phyloP scores from a whole-genome alignment of 139 green algal species.

The Picochlorum costavermella region DNA sequence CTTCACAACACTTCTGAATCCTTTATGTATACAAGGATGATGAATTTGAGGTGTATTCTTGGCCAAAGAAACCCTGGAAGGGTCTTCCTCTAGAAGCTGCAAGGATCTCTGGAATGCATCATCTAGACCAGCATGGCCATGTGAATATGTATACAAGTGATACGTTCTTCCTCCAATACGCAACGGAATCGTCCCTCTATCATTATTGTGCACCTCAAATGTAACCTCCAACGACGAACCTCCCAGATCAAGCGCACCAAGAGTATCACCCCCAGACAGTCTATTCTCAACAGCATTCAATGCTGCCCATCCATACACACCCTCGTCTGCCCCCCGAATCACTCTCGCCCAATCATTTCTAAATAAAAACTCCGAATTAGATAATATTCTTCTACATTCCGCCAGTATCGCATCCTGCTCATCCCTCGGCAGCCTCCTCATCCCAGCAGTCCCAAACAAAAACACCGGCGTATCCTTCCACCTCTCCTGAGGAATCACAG shows the following conservation, averaged over 20 bases:
- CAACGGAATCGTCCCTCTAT: background rate
- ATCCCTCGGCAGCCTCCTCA: constrained; percentile 44
- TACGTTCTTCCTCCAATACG: constrained; percentile 29
- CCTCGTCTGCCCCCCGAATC: constrained; percentile 77
- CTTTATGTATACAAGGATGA: constrained; percentile 56
- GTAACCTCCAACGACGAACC: constrained; percentile 69
- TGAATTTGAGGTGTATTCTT: background rate
- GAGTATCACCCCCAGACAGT: constrained; percentile 11
- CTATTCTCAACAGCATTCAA: constrained; percentile 58
- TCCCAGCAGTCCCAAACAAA: constrained; percentile 64
- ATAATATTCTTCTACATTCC: constrained; percentile 23
- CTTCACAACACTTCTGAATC: constrained; percentile 40
- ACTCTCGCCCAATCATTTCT: constrained; percentile 51
- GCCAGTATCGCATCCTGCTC: constrained; percentile 36
- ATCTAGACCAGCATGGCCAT: constrained; percentile 61
- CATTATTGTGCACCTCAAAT: constrained; percentile 16
- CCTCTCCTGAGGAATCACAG: constrained; percentile 45
- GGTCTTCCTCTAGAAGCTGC: too few relatives aligned
- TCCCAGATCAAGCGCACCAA: constrained; percentile 67
- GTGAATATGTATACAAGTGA: constrained; percentile 31
- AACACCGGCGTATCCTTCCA: constrained; percentile 51
- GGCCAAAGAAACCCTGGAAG: constrained; percentile 35
- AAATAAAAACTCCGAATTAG: constrained; percentile 53
- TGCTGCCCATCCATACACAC: constrained; percentile 73
- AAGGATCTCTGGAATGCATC: constrained; percentile 60